A percentile compares a stretch with the other conserved stretches of the same genome.
Conservation (phyloP, 768 basidiomycete species). For the Lactarius quietus region DNA sequence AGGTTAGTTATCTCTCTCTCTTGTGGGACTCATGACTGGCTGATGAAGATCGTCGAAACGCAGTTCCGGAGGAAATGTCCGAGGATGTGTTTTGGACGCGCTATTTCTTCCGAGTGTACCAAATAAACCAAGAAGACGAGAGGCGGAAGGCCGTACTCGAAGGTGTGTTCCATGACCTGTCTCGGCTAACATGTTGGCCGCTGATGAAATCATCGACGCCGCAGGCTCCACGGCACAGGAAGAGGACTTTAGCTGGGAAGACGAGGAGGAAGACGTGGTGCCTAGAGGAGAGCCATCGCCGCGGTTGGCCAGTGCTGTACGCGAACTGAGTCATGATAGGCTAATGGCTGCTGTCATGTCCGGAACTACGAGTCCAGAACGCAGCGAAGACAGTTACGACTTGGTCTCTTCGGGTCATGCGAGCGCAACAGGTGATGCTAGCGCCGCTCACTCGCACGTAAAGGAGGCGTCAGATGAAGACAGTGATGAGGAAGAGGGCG, state of each 20-base stretch:
- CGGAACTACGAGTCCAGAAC: slow-evolving; percentile 29
- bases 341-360: slow-evolving; percentile 26
- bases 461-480: slow-evolving; percentile 16
- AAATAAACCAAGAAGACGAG: slow-evolving; percentile 74
- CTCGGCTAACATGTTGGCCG: slow-evolving; percentile 2
- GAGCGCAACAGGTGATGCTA: slow-evolving; percentile 26
- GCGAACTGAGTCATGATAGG: slow-evolving; percentile 4
- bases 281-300: not conserved
- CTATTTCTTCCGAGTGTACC: slow-evolving; percentile 86
- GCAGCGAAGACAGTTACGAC: slow-evolving; percentile 38
- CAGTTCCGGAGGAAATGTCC: slow-evolving; percentile 66
- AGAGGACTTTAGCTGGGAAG: slow-evolving; percentile 92
- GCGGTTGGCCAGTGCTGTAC: not conserved
- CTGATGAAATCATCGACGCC: not conserved
- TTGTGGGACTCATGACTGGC: not conserved
- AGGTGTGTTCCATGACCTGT: slow-evolving; percentile 42
- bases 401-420: slow-evolving; percentile 35
- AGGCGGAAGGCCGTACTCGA: slow-evolving; percentile 73
- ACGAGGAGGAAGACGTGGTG: slow-evolving; percentile 70
- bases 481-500: slow-evolving; percentile 8
- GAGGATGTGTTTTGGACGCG: slow-evolving; percentile 77
- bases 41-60: not conserved
- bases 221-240: slow-evolving; percentile 64
- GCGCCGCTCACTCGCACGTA: not conserved
- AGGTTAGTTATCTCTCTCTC: slow-evolving; percentile 42